These are phyloP conservation scores for Tilletia indica DNA, from an alignment of 1,284 basidiomycete genomes.

Conservation along the genomic window DNA sequence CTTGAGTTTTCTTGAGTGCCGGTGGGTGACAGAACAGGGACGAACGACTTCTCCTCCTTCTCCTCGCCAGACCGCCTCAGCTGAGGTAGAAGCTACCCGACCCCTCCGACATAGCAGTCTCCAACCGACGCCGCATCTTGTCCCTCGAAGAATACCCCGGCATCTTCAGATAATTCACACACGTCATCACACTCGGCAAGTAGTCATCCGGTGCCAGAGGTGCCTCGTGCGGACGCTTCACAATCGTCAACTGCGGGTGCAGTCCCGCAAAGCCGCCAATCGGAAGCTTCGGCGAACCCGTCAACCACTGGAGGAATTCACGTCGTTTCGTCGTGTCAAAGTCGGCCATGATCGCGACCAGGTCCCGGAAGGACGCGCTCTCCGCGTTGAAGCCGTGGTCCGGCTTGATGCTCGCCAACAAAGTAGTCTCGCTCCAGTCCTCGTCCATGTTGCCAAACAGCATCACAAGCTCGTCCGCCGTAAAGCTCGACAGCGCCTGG, in stretches of 20 bases:
- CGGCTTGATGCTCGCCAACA: constrained; percentile 86
- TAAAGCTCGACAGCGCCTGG: constrained; percentile 82
- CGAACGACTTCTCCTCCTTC: background rate
- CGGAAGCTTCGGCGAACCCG: constrained; percentile 69
- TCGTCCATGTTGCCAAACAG: constrained; percentile 92
- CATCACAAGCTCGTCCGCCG: constrained; percentile 87
- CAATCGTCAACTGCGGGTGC: constrained; percentile 90
- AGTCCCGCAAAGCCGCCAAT: constrained; percentile 96
- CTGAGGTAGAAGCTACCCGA: constrained; percentile 52
- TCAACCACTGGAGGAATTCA: constrained; percentile 92
- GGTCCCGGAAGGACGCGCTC: constrained; percentile 80
- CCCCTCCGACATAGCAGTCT: constrained; percentile 52
- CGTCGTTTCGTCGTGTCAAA: constrained; percentile 74
- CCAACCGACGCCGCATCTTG: constrained; percentile 44
- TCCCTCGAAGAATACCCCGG: constrained; percentile 48
- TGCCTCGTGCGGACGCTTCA: constrained; percentile 91
- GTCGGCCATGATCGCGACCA: constrained; percentile 80
- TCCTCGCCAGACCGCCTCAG: constrained; percentile 20
- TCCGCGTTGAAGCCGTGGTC: constrained; percentile 98
- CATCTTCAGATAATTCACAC: constrained; percentile 69
- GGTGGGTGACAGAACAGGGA: no score
- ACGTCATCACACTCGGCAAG: constrained; percentile 96
- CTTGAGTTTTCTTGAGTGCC: background rate
- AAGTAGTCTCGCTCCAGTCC: constrained; percentile 63
- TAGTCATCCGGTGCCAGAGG: constrained; percentile 79